Evolutionary conservation across 306 rosid genomes (phyloP).

Genomic region (Dalbergia cochinchinensis): DNA sequence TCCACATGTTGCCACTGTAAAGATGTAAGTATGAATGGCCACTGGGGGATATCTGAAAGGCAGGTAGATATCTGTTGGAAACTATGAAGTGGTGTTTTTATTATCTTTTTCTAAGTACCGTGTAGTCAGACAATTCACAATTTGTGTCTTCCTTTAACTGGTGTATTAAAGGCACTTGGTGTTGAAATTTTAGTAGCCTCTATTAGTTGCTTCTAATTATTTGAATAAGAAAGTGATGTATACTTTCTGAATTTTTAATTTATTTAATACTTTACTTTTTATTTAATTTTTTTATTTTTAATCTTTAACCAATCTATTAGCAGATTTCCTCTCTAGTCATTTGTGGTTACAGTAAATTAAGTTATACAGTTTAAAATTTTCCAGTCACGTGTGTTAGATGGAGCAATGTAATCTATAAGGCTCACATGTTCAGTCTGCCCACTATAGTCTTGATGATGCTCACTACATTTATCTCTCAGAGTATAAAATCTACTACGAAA

Average conservation of each 20-base stretch:
- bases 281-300: too few relatives aligned
- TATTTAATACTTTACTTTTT: neutral
- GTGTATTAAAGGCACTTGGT: neutral
- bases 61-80: slow-evolving; percentile 32
- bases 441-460: neutral
- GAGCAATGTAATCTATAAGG: neutral
- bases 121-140: slow-evolving; percentile 33
- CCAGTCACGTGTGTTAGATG: neutral
- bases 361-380: neutral
- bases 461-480: neutral
- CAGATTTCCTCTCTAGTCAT: neutral
- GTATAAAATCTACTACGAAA: neutral
- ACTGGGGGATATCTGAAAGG: slow-evolving; percentile 29
- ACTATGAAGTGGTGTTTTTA: slow-evolving; percentile 34
- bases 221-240: too few relatives aligned
- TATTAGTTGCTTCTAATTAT: neutral
- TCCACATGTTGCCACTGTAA: slow-evolving; percentile 66
- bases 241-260: too few relatives aligned
- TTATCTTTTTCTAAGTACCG: slow-evolving; percentile 20
- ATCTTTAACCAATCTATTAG: neutral
- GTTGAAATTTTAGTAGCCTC: neutral
- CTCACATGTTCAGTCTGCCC: neutral
- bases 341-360: neutral
- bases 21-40: slow-evolving; percentile 48
- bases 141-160: neutral